phyloP scores from a whole-genome alignment of 495 filamentous ascomycete species.

The Penicillium dipodomyicola region DNA sequence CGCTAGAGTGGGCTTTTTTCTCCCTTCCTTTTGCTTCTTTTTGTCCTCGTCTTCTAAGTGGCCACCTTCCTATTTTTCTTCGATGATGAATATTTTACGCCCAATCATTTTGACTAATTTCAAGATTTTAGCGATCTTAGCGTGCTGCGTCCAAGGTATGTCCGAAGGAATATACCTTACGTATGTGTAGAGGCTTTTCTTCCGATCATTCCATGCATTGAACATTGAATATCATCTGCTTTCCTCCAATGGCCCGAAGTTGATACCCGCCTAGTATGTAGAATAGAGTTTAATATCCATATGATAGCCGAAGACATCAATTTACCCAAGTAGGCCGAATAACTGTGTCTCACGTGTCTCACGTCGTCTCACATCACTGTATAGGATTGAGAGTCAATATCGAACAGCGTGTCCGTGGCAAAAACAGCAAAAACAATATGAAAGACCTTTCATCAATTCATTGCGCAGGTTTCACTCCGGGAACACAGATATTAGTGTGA shows the following conservation, averaged over 20 bases:
- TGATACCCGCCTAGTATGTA: background rate
- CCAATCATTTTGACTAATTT: slow-evolving; percentile 5
- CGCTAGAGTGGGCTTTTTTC: slow-evolving; percentile 2
- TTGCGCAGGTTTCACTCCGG: background rate
- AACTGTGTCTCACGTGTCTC: background rate
- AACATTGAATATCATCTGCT: background rate
- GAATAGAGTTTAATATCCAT: background rate
- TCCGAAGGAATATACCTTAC: background rate
- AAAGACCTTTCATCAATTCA: background rate
- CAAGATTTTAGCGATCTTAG: too few relatives aligned
- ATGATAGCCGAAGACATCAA: background rate
- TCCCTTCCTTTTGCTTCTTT: slow-evolving; percentile 5
- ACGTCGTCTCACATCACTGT: background rate
- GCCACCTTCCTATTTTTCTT: slow-evolving; percentile 9
- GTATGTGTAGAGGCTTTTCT: background rate
- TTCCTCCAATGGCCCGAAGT: background rate
- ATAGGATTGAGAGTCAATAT: background rate
- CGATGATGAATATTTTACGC: background rate
- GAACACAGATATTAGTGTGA: background rate
- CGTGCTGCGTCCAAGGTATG: background rate
- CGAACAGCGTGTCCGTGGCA: background rate
- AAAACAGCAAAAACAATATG: background rate
- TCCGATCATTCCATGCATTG: background rate
- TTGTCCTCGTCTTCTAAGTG: slow-evolving; percentile 1
- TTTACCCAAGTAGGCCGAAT: background rate